Evolutionary conservation across 2,329 filamentous ascomycete species (phyloP).

Genomic region (Elsinoe arachidis): DNA sequence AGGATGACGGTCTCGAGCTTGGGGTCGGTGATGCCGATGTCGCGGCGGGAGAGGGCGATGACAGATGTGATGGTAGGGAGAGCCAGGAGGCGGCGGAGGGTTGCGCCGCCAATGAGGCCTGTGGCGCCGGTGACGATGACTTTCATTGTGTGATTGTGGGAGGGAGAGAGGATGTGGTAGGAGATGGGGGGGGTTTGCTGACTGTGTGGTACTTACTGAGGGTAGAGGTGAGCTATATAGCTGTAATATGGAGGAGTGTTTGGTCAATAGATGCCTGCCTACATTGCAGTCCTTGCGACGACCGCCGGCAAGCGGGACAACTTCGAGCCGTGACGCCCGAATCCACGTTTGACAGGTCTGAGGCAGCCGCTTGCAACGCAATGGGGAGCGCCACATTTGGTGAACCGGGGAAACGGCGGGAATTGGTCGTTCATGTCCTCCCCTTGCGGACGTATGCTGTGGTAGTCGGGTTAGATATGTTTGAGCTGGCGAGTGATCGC

Average conservation of each 20-base stretch:
- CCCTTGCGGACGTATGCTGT: too few relatives aligned
- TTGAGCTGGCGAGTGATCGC: too few relatives aligned
- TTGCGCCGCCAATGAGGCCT: slow-evolving; percentile 45
- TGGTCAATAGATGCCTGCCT: too few relatives aligned
- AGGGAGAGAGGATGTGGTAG: background rate
- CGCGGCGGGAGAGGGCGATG: slow-evolving; percentile 43
- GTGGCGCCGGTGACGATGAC: slow-evolving; percentile 49
- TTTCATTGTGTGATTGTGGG: slow-evolving; percentile 42
- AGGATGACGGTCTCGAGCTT: slow-evolving; percentile 45
- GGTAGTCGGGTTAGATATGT: too few relatives aligned
- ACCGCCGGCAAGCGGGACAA: background rate
- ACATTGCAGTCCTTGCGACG: too few relatives aligned
- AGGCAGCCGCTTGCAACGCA: background rate
- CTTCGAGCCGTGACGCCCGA: background rate
- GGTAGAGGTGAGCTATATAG: background rate
- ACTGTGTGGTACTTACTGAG: background rate
- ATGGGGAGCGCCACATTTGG: too few relatives aligned
- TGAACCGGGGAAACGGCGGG: too few relatives aligned
- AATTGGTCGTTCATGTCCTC: too few relatives aligned
- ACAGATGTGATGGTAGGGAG: slow-evolving; percentile 42
- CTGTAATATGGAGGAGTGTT: too few relatives aligned
- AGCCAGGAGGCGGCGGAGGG: slow-evolving; percentile 42
- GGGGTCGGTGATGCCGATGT: slow-evolving; percentile 36
- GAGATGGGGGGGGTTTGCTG: background rate
- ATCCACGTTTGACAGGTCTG: background rate